These are phyloP conservation scores for Chrysosporium queenslandicum DNA, from an alignment of 2,329 filamentous ascomycete genomes.

Conservation along the genomic window DNA sequence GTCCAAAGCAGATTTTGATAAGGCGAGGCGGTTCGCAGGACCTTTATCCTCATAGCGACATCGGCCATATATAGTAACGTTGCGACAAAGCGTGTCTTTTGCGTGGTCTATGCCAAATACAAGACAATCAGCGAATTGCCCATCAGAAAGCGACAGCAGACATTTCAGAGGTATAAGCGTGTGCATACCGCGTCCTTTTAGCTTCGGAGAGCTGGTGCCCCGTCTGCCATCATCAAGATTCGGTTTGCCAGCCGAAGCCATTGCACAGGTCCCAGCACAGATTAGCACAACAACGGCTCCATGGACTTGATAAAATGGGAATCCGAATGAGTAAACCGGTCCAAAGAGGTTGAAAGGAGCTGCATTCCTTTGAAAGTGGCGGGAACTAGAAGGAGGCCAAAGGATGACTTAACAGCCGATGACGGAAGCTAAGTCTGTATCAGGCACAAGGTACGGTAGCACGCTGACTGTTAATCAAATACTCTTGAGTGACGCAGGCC, in stretches of 20 bases:
- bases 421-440: not conserved
- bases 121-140: not conserved
- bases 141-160: not conserved
- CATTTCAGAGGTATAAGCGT: not conserved
- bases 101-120: slow-evolving; percentile 49
- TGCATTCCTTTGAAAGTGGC: slow-evolving; percentile 29
- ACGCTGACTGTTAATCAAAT: not conserved
- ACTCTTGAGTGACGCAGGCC: not conserved
- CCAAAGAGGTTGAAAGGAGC: slow-evolving; percentile 24
- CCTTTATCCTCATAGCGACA: slow-evolving; percentile 86
- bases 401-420: not conserved
- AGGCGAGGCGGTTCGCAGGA: slow-evolving; percentile 15
- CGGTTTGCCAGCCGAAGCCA: slow-evolving; percentile 38
- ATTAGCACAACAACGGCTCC: slow-evolving; percentile 32
- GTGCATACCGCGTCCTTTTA: slow-evolving; percentile 40
- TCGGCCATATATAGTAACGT: slow-evolving; percentile 86
- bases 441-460: not conserved
- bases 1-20: not conserved
- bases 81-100: slow-evolving; percentile 84
- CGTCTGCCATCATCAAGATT: slow-evolving; percentile 39
- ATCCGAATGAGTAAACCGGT: slow-evolving; percentile 20
- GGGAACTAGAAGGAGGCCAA: not conserved
- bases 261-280: slow-evolving; percentile 26
- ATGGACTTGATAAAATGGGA: slow-evolving; percentile 30
- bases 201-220: slow-evolving; percentile 38